These are phyloP conservation scores for Gossypium lobatum DNA, from an alignment of 441 rosid genomes.

Conservation along the genomic window DNA sequence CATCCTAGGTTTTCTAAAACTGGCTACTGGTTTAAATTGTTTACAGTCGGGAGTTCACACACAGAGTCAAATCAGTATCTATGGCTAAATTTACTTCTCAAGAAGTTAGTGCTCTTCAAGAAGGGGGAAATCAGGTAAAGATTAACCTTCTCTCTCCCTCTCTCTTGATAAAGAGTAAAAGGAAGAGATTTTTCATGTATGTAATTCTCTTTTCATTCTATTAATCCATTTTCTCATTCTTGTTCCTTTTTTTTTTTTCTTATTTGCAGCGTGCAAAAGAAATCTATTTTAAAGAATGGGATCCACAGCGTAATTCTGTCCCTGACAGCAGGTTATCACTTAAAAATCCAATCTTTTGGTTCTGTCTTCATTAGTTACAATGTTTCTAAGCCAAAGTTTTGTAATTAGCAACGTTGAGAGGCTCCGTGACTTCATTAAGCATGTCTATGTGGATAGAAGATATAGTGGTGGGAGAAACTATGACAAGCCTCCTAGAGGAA, in stretches of 20 bases:
- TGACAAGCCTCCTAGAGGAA: conserved; percentile 76
- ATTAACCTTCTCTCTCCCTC: not conserved
- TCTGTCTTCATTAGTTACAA: not conserved
- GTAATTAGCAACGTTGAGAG: conserved; percentile 67
- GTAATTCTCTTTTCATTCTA: conserved; percentile 9
- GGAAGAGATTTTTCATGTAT: not conserved
- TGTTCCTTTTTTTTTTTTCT: not conserved
- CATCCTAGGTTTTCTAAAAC: conserved; percentile 5
- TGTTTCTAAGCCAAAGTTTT: conserved; percentile 26
- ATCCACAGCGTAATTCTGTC: conserved; percentile 62
- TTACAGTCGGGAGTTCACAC: conserved; percentile 88
- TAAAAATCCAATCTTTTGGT: conserved; percentile 9
- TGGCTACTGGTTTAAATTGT: conserved; percentile 16
- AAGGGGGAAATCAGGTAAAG: conserved; percentile 90
- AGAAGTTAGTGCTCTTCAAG: conserved; percentile 81
- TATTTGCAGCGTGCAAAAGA: conserved; percentile 73
- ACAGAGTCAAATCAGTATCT: conserved; percentile 88
- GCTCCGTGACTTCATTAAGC: conserved; percentile 84
- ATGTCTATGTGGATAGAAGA: conserved; percentile 85
- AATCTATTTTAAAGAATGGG: conserved; percentile 80
- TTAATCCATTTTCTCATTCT: not conserved
- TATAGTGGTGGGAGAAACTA: conserved; percentile 60
- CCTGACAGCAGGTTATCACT: conserved; percentile 76
- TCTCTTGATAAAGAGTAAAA: not conserved
- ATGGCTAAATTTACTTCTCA: conserved; percentile 92